Base-by-base conservation (phyloP, 148 eudicot genomes). In the Limonium bicolor region DNA sequence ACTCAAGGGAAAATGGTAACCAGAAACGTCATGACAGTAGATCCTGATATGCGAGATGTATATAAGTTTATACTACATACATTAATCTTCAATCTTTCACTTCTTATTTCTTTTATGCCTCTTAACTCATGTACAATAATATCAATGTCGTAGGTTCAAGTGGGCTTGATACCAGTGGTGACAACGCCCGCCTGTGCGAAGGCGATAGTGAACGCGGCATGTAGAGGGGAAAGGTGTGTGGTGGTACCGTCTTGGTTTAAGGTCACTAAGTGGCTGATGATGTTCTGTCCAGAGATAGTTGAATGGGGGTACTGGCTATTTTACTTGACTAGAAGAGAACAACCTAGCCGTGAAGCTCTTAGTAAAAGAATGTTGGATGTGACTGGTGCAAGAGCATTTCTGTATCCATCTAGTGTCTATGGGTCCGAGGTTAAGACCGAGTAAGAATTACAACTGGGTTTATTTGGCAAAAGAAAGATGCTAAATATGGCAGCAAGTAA, bases 1-100 rank as follows among this genome's bases (percentile, higher is more conserved):
- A 74, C 82, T n/a, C 66, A 54, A 48, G 86, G 86, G 30, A 82
- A 82, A 56, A 27, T n/a, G n/a, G n/a, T n/a, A n/a, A n/a, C n/a
- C n/a, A n/a, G n/a, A n/a, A n/a, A n/a, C n/a, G n/a, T n/a, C n/a
- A n/a, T n/a, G n/a, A n/a, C n/a, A n/a, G n/a, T n/a, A n/a, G n/a
- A n/a, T n/a, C n/a, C n/a, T n/a, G n/a, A n/a, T n/a, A n/a, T n/a
- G n/a, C n/a, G n/a, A n/a, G n/a, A n/a, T n/a, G n/a, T n/a, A n/a
- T n/a, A n/a, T n/a, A n/a, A n/a, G n/a, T n/a, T n/a, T n/a, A n/a
- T n/a, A n/a, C n/a, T n/a, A n/a, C n/a, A n/a, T n/a, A n/a, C n/a
- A n/a, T n/a, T n/a, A n/a, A n/a, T n/a, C n/a, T n/a, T n/a, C n/a
- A n/a, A n/a, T n/a, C n/a, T n/a, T n/a, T n/a, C n/a, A n/a, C n/a